Conservation (phyloP, 768 basidiomycete species). For the Termitomyces sp. region DNA sequence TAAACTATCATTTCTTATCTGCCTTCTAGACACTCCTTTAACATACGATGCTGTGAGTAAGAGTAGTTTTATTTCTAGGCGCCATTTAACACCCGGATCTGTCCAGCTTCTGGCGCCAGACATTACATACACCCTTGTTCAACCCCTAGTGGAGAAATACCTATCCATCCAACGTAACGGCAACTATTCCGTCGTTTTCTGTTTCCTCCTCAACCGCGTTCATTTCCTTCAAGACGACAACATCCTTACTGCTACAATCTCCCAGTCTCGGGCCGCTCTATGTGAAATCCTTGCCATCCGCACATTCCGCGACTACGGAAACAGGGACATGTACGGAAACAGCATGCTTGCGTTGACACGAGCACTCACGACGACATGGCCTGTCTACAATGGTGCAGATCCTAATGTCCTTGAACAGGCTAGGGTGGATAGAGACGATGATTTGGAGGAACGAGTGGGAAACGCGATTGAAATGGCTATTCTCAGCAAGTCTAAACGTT, state of each 20-base stretch:
- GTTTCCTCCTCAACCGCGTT: conserved; percentile 81
- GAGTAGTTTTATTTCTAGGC: not conserved
- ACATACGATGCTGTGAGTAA: conserved; percentile 67
- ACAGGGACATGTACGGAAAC: conserved; percentile 50
- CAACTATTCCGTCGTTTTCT: conserved; percentile 85
- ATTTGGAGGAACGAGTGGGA: conserved; percentile 75
- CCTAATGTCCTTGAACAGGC: conserved; percentile 51
- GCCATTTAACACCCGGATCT: not conserved
- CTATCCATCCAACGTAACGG: conserved; percentile 60
- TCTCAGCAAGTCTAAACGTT: conserved; percentile 77
- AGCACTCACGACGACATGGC: conserved; percentile 77
- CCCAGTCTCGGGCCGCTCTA: conserved; percentile 68
- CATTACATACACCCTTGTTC: conserved; percentile 84
- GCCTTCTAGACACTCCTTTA: conserved; percentile 69
- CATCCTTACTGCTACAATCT: conserved; percentile 64
- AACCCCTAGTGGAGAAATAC: conserved; percentile 87
- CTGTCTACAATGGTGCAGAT: conserved; percentile 74
- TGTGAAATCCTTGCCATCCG: conserved; percentile 90
- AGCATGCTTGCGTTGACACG: conserved; percentile 64
- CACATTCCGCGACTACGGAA: conserved; percentile 66
- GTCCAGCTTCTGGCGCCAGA: conserved; percentile 76
- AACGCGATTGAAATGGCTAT: conserved; percentile 95
- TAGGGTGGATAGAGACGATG: conserved; percentile 60
- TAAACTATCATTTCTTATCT: not conserved
- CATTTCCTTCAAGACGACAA: conserved; percentile 80